Percentiles rank a stretch among this genome's conserved stretches.
These are phyloP conservation scores for Cryptococcus sp. DNA, from an alignment of 1,284 basidiomycete species.

Conservation along the genomic window DNA sequence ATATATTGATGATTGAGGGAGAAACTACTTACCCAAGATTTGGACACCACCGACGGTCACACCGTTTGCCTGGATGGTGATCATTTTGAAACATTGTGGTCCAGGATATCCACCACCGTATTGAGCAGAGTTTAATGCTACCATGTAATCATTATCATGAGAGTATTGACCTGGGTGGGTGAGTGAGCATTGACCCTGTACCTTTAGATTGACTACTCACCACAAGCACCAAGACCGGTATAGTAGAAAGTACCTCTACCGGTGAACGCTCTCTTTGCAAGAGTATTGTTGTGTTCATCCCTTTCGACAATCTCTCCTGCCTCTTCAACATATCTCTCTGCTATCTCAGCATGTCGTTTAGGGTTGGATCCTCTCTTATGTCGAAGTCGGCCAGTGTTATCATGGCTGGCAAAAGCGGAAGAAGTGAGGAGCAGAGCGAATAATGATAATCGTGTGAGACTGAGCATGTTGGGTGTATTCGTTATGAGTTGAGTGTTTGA, in stretches of 20 bases:
- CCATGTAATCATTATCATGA: conserved; percentile 22
- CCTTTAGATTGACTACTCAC: conserved; percentile 4
- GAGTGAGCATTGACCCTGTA: neutral
- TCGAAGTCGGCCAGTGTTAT: neutral
- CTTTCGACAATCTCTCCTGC: neutral
- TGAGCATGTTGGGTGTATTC: neutral
- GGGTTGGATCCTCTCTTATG: neutral
- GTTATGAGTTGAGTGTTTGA: neutral
- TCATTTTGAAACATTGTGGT: conserved; percentile 52
- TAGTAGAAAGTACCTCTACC: conserved; percentile 23
- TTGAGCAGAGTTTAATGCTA: conserved; percentile 24
- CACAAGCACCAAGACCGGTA: conserved; percentile 30
- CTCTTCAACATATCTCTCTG: neutral
- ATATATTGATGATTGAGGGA: neutral
- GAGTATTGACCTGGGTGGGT: conserved; percentile 9
- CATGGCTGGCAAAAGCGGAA: neutral
- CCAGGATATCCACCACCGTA: conserved; percentile 41
- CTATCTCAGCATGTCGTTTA: neutral
- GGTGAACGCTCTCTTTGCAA: conserved; percentile 9
- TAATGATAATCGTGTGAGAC: neutral
- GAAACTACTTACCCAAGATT: conserved; percentile 49
- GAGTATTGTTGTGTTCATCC: neutral
- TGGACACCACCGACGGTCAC: conserved; percentile 49
- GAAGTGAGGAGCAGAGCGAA: conserved; percentile 1
- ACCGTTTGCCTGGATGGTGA: conserved; percentile 53